Percentiles rank a stretch among this genome's conserved stretches.
phyloP scores from a whole-genome alignment of 108 stramenopile genomes.

The Fistulifera solaris region DNA sequence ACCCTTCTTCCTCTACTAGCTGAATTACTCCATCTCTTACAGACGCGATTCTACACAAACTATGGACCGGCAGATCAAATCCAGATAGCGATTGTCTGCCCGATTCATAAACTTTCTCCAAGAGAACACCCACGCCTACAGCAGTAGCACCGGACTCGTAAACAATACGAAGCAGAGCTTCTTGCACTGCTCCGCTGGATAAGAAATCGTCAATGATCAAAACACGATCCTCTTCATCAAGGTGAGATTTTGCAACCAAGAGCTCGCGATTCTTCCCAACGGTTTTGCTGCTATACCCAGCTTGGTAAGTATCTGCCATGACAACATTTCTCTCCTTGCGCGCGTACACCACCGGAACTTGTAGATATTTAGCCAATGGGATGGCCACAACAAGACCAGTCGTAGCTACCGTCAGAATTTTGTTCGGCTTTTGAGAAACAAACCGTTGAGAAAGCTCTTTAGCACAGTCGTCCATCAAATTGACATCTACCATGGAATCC shows the following conservation, averaged over 20 bases:
- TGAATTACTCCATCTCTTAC: conserved; percentile 67
- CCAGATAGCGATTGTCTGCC: conserved; percentile 72
- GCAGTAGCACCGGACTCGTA: conserved; percentile 70
- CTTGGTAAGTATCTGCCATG: conserved; percentile 79
- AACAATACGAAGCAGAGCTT: conserved; percentile 71
- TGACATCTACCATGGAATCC: conserved; percentile 78
- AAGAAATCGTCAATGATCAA: conserved; percentile 85
- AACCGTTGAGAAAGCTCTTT: conserved; percentile 64
- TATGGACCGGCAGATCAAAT: conserved; percentile 64
- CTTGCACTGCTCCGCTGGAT: conserved; percentile 76
- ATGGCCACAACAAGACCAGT: conserved; percentile 81
- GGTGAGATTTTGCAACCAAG: conserved; percentile 68
- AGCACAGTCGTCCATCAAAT: conserved; percentile 84
- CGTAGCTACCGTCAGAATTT: conserved; percentile 84
- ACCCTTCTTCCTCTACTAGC: conserved; percentile 74
- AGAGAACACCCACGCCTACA: conserved; percentile 72
- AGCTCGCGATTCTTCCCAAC: conserved; percentile 71
- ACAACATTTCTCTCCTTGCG: conserved; percentile 82
- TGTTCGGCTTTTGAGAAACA: conserved; percentile 47
- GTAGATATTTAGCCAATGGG: conserved; percentile 79
- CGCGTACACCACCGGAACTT: conserved; percentile 81
- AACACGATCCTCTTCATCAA: conserved; percentile 71
- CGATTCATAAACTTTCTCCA: conserved; percentile 78
- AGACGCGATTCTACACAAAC: conserved; percentile 57
- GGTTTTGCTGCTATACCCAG: conserved; percentile 68